Evolutionary conservation across 2,329 filamentous ascomycete genomes (phyloP), one percentile per base, ranked within the genome.

Genomic region (Penicillium polonicum): DNA sequence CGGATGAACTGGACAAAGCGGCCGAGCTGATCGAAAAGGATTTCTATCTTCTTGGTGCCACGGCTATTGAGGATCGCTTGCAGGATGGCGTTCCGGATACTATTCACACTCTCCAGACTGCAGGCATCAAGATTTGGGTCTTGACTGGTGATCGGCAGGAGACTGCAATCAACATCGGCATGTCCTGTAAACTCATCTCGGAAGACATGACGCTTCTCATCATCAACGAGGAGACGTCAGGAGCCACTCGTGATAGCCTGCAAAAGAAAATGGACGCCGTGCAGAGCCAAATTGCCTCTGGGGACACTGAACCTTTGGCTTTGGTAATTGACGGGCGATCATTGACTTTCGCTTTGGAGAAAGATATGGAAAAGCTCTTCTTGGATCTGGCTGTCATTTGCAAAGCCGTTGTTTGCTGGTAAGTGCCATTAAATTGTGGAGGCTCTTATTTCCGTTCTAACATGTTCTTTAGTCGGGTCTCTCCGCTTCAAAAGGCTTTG

Each of bases 201-300:
- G 94, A 99, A 76, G 95, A 99, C 68, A 99, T 99, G 94, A 96
- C 94, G 70, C 83, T 99, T 12, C 80, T 99, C 54, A 97, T 99
- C 67, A 84, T 99, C 70, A 99, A 99, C 70, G 94, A 99, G 72
- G 92, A 97, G 67, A 83, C 80, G 48, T 83, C 91, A 15, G 80
- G 83, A 36, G 90, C 86, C 5, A 97, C 94, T 4, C 83, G 90
- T 50, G 89, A 94, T 70, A 97, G 96, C 68, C 80, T 99, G 27
- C 85, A 90, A 65, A 97, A 97, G 82, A 99, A 99, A 73, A 82
- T 96, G 15, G 90, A 95, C 58, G 93, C 93, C 6, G 91, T 99
- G 68, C 85, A 87, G 63, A 94, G 86, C 42, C 93, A 97, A 73
- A 86, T 88, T 29, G 87, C 88, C 15, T 65, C 69, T 33, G 72